A percentile compares a stretch with the other conserved stretches of the same genome.
These are phyloP conservation scores for Populus nigra DNA, from an alignment of 345 rosid species.

Conservation along the genomic window DNA sequence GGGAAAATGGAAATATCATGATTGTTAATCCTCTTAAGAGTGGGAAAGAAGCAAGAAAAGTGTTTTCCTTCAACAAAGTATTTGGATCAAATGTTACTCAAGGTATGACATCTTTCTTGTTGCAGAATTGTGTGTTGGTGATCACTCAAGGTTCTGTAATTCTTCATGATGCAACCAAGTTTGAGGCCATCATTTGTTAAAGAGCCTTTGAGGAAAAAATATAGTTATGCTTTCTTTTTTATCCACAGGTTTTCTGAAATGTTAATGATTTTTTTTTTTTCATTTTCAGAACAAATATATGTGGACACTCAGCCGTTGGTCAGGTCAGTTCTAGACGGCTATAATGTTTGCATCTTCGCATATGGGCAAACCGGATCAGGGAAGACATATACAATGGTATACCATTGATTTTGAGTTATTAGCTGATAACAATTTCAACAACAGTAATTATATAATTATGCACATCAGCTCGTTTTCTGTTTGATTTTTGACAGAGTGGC, in stretches of 20 bases:
- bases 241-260: neutral
- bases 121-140: neutral
- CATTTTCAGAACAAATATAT: conserved; percentile 72
- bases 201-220: neutral
- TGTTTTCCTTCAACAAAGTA: conserved; percentile 84
- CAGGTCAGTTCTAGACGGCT: conserved; percentile 92
- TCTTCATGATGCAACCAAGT: neutral
- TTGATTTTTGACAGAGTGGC: conserved; percentile 61
- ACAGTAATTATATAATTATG: neutral
- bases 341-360: conserved; percentile 92
- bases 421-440: neutral
- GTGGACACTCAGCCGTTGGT: conserved; percentile 71
- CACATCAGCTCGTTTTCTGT: neutral
- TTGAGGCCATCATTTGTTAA: neutral
- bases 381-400: conserved; percentile 95
- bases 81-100: conserved; percentile 70
- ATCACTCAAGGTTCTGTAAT: neutral
- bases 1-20: conserved; percentile 95
- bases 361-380: conserved; percentile 99
- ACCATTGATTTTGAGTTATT: neutral
- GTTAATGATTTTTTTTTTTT: neutral
- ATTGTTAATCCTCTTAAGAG: conserved; percentile 81
- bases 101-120: conserved; percentile 40
- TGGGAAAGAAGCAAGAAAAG: conserved; percentile 83
- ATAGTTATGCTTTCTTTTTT: too few species aligned